These are phyloP conservation scores for Sabuloglossum arenarium DNA, from an alignment of 495 filamentous ascomycete genomes.

Conservation along the genomic window DNA sequence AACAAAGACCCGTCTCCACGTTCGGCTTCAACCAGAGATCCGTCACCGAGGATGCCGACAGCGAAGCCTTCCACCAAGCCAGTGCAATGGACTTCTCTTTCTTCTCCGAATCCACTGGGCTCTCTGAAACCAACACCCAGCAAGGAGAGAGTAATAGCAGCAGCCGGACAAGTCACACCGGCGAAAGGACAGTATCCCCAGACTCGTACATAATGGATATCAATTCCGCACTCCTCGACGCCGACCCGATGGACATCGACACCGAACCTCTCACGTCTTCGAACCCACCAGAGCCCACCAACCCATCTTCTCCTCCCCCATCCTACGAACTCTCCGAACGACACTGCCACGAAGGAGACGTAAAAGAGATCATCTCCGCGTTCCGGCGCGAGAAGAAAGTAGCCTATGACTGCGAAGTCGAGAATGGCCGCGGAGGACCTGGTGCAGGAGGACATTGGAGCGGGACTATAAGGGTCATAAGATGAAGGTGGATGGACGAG, in stretches of 20 bases:
- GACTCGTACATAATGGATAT: too few relatives aligned
- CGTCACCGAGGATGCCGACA: constrained; percentile 1
- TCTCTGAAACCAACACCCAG: too few relatives aligned
- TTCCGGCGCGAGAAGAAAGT: neutral
- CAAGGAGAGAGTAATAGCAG: too few relatives aligned
- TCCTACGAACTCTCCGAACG: neutral
- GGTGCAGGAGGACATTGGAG: neutral
- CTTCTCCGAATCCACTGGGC: too few relatives aligned
- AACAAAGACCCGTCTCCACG: neutral
- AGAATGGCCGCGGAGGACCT: neutral
- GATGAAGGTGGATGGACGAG: neutral
- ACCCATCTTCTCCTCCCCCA: neutral
- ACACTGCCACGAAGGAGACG: too few relatives aligned
- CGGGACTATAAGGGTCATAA: neutral
- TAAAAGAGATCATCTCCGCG: neutral
- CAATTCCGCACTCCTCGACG: too few relatives aligned
- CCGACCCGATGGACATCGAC: too few relatives aligned
- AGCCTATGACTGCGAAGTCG: neutral
- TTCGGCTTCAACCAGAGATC: neutral
- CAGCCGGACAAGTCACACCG: too few relatives aligned
- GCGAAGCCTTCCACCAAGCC: neutral
- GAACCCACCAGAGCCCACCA: neutral
- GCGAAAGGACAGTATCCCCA: too few relatives aligned
- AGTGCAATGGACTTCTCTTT: constrained; percentile 3
- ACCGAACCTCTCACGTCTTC: too few relatives aligned